phyloP scores from a whole-genome alignment of 257 asterid species.

The Nicotiana undulata region DNA sequence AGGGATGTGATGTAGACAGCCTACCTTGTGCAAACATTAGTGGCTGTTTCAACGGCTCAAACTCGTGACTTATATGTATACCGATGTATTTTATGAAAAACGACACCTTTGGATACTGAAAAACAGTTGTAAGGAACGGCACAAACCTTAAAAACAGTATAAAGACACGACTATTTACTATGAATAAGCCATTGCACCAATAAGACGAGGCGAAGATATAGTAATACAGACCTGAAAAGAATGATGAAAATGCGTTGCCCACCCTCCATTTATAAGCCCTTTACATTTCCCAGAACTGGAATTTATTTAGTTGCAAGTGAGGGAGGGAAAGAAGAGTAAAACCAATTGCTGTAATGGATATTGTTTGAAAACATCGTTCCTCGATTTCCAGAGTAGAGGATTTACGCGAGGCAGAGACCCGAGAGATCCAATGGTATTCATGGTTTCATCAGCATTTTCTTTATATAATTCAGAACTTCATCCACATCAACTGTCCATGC shows the following conservation, averaged over 20 bases:
- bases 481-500: slow-evolving; percentile 87
- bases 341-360: neutral
- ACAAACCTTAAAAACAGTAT: too few species aligned
- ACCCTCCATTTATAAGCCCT: neutral
- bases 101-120: too few species aligned
- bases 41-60: too few species aligned
- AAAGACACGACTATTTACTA: too few species aligned
- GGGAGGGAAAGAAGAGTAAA: neutral
- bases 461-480: slow-evolving; percentile 50
- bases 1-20: too few species aligned
- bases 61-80: too few species aligned
- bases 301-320: neutral
- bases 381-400: neutral
- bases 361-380: neutral
- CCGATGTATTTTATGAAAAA: too few species aligned
- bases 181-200: too few species aligned
- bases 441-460: slow-evolving; percentile 50
- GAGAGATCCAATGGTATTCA: slow-evolving; percentile 17
- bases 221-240: neutral
- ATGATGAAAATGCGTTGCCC: neutral
- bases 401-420: neutral
- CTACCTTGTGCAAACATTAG: too few species aligned
- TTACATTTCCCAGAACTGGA: neutral
- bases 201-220: too few species aligned
- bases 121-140: too few species aligned